phyloP scores from a whole-genome alignment of 2,329 filamentous ascomycete species.

The Epichloe bromicola region DNA sequence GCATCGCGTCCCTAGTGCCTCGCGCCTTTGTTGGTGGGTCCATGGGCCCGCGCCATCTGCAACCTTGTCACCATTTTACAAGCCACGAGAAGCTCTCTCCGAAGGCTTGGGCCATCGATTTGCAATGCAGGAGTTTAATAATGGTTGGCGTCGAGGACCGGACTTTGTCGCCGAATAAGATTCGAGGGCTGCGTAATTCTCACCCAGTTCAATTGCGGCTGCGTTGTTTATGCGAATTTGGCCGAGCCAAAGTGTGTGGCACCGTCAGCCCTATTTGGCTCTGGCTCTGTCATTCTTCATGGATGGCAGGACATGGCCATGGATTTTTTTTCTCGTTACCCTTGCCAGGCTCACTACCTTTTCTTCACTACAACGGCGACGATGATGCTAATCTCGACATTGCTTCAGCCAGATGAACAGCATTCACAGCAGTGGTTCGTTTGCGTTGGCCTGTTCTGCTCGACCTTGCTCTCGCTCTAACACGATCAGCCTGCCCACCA shows the following conservation, averaged over 20 bases:
- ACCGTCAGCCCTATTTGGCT: neutral
- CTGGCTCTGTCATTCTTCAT: neutral
- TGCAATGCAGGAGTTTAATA: neutral
- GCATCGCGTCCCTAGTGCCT: constrained; percentile 3
- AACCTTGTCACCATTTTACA: constrained; percentile 5
- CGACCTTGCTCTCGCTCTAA: neutral
- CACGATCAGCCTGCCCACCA: neutral
- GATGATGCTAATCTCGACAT: neutral
- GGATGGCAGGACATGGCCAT: neutral
- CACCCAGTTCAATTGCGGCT: too few relatives aligned
- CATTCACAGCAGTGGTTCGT: neutral
- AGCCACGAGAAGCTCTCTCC: neutral
- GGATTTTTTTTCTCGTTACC: neutral
- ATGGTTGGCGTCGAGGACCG: neutral
- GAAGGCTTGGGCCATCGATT: neutral
- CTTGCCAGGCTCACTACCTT: neutral
- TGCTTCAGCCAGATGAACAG: neutral
- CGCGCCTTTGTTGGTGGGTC: constrained; percentile 10
- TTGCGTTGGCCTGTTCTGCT: neutral
- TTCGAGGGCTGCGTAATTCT: too few relatives aligned
- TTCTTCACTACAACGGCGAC: neutral
- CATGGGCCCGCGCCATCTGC: constrained; percentile 6
- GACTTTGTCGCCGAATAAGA: too few relatives aligned
- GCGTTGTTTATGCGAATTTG: neutral
- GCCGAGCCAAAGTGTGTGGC: neutral